phyloP scores from a whole-genome alignment of 1,284 basidiomycete species.

The Hypsizygus ulmarius region DNA sequence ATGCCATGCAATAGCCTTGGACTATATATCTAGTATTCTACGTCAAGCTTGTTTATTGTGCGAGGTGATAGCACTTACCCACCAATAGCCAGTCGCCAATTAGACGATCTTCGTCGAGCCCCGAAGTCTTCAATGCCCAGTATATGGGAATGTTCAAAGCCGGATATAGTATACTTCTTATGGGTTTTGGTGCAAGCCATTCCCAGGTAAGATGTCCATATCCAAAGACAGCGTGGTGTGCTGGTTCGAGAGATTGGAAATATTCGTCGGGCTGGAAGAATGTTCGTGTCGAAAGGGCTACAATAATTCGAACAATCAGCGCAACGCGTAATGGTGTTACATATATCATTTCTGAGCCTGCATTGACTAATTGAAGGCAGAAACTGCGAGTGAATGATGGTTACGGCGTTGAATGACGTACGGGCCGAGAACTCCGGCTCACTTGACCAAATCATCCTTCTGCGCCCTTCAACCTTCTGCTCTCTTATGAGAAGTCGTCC shows the following conservation, averaged over 20 bases:
- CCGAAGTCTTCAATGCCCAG: slow-evolving; percentile 58
- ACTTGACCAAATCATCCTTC: background rate
- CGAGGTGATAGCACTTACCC: slow-evolving; percentile 32
- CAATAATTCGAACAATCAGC: slow-evolving; percentile 48
- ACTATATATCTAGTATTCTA: slow-evolving; percentile 22
- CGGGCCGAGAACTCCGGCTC: too few species aligned
- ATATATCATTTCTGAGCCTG: background rate
- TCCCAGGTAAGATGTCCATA: slow-evolving; percentile 97
- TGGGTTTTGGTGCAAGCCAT: slow-evolving; percentile 73
- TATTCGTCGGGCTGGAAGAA: slow-evolving; percentile 99
- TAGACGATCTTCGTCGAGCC: slow-evolving; percentile 44
- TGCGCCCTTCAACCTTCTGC: slow-evolving; percentile 1
- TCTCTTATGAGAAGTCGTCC: slow-evolving; percentile 6
- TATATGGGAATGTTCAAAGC: slow-evolving; percentile 79
- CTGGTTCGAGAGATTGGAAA: slow-evolving; percentile 93
- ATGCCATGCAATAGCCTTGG: slow-evolving; percentile 82
- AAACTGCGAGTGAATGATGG: too few species aligned
- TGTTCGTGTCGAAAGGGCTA: slow-evolving; percentile 74
- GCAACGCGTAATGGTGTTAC: slow-evolving; percentile 25
- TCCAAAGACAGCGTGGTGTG: slow-evolving; percentile 86
- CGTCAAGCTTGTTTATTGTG: background rate
- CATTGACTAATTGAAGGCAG: too few species aligned
- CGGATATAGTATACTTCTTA: slow-evolving; percentile 74
- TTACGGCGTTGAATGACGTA: too few species aligned
- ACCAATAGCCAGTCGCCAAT: slow-evolving; percentile 52